These are phyloP conservation scores for Phoma sp. DNA, from an alignment of 2,329 filamentous ascomycete genomes.

Conservation along the genomic window DNA sequence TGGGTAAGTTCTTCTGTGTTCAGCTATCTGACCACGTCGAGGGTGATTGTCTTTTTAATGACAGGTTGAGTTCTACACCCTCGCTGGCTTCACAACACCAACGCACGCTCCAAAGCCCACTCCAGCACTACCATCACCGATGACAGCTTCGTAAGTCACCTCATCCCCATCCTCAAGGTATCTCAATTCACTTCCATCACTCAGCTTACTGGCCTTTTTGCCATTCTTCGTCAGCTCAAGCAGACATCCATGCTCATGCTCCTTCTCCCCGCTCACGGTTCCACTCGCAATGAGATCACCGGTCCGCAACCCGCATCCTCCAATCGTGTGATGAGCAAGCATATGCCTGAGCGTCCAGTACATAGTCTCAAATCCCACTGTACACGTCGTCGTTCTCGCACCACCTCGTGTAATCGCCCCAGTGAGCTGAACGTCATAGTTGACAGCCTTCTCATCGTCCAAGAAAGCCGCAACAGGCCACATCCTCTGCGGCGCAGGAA, in stretches of 20 bases:
- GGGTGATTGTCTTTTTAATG: no score
- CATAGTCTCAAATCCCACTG: constrained; percentile 48
- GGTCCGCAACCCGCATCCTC: constrained; percentile 52
- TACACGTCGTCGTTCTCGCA: constrained; percentile 29
- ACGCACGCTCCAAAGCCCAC: constrained; percentile 53
- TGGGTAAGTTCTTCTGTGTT: no score
- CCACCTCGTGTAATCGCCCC: constrained; percentile 32
- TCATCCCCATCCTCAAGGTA: constrained; percentile 55
- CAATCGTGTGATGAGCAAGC: constrained; percentile 53
- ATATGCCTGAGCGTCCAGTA: constrained; percentile 58
- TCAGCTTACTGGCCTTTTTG: constrained; percentile 35
- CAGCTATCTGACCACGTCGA: no score
- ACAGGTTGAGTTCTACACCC: constrained; percentile 1
- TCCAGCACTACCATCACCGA: constrained; percentile 39
- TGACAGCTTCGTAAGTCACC: constrained; percentile 47
- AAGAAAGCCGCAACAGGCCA: constrained; percentile 33
- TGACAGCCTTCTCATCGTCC: constrained; percentile 31
- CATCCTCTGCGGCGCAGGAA: constrained; percentile 30
- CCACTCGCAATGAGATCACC: constrained; percentile 56
- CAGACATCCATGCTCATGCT: constrained; percentile 52
- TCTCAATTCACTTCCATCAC: constrained; percentile 39
- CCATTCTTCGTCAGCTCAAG: constrained; percentile 53
- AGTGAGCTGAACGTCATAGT: constrained; percentile 36
- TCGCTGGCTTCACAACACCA: constrained; percentile 45
- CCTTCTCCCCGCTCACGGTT: constrained; percentile 51